Percentiles rank a stretch among this genome's conserved stretches.
These are phyloP conservation scores for Suillus bovinus DNA, from an alignment of 768 basidiomycete species.

Conservation along the genomic window DNA sequence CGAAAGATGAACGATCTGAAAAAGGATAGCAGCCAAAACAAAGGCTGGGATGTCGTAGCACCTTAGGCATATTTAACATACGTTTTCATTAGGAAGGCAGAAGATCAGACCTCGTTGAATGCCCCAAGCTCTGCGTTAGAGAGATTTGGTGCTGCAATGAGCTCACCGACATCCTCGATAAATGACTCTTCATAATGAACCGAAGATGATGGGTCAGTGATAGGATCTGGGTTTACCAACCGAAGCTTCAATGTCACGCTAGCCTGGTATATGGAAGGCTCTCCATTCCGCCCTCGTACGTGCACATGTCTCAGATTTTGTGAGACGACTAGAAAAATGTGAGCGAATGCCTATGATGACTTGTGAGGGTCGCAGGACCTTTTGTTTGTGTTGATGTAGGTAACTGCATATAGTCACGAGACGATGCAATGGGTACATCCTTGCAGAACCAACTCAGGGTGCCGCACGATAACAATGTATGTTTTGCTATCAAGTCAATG, in stretches of 20 bases:
- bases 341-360: not conserved
- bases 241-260: slow-evolving; percentile 1
- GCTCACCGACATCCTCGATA: slow-evolving; percentile 4
- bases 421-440: slow-evolving; percentile 6
- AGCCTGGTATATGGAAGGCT: slow-evolving; percentile 3
- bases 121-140: not conserved
- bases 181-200: not conserved
- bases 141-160: slow-evolving; percentile 2
- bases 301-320: not conserved
- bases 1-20: not conserved
- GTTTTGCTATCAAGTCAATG: not conserved
- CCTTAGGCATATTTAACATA: not conserved
- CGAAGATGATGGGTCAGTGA: not conserved
- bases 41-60: not conserved
- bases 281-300: not conserved
- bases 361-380: not conserved
- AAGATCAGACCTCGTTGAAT: not conserved
- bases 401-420: slow-evolving; percentile 1
- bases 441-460: not conserved
- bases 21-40: not conserved
- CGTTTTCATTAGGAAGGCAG: not conserved
- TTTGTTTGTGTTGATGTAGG: slow-evolving; percentile 2
- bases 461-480: not conserved
- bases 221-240: not conserved
- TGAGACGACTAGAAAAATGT: not conserved